Base-by-base conservation (phyloP, 2,329 filamentous ascomycete genomes). In the Sclerotinia nivalis region DNA sequence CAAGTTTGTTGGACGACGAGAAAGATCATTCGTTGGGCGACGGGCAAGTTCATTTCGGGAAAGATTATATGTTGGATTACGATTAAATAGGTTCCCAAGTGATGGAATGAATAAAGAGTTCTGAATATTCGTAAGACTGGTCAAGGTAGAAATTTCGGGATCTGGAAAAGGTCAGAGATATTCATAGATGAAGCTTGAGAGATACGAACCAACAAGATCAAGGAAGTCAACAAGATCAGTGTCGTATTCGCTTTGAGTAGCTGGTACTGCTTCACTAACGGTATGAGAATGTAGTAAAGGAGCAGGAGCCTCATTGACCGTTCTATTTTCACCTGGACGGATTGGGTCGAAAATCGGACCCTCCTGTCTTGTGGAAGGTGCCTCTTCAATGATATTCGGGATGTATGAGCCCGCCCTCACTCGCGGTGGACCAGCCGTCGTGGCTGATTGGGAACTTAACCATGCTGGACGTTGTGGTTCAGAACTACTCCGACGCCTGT, bases 71-170 rank as follows among this genome's bases (percentile, higher is more conserved):
- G 92, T 93, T 1, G 93, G 92, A 71, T 89, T 85, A 62, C 93
- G 87, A 76, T 96, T 96, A 64, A 96, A 75, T 75, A 88, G 88
- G 70, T 84, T 83, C 54, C 93, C 93, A n/a, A 96, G 83, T 73
- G 93, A 90, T 0, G 93, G 93, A 2, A 96, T 83, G 80, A 96
- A 96, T 13, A 97, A 87, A 0, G 93, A 96, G 78, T 97, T 97
- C 76, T 96, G 93, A 28, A 97, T 89, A 76, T 97, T 97, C 56
- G 92, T 96, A 13, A 96, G 85, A 20, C 92, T 95, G 0, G 92
- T 93, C 4, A 97, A 82, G 0, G 93, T 93, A 49, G 92, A 88
- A 4, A 97, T 89, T 73, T 78, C 76, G 4, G 76, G 76, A 71
- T 78, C 76, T 78, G 37, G 49, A 2, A 20, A 15, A 4, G n/a